A percentile compares a stretch with the other conserved stretches of the same genome.
Conservation (phyloP, 2,329 filamentous ascomycete species). For the Sarocladium strictum region DNA sequence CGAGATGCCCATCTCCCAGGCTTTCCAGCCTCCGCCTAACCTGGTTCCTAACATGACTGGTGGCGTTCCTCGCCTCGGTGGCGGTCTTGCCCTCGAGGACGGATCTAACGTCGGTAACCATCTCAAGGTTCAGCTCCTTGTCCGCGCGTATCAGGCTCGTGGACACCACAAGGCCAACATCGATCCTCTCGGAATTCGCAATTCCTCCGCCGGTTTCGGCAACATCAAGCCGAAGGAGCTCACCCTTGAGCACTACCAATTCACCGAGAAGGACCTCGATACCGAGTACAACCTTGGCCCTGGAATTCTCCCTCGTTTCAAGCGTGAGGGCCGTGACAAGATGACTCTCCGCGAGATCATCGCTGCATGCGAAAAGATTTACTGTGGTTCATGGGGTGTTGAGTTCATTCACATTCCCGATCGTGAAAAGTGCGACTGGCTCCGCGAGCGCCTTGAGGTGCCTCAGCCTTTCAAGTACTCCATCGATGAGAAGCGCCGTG, state of each 20-base stretch:
- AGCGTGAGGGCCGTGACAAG: slow-evolving; percentile 80
- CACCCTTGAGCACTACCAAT: slow-evolving; percentile 88
- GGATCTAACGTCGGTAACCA: slow-evolving; percentile 89
- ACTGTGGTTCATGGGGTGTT: slow-evolving; percentile 94
- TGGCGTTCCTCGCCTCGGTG: slow-evolving; percentile 67
- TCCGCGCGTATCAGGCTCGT: slow-evolving; percentile 94
- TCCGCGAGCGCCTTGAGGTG: slow-evolving; percentile 89
- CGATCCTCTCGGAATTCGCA: slow-evolving; percentile 86
- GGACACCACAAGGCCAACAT: slow-evolving; percentile 98
- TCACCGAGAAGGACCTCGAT: slow-evolving; percentile 89
- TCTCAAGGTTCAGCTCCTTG: slow-evolving; percentile 94
- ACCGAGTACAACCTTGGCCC: slow-evolving; percentile 88
- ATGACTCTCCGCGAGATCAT: slow-evolving; percentile 97
- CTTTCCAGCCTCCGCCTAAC: slow-evolving; percentile 92
- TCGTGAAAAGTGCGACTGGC: slow-evolving; percentile 96
- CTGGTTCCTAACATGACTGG: slow-evolving; percentile 78
- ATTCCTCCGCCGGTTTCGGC: slow-evolving; percentile 12
- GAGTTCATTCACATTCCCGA: slow-evolving; percentile 99
- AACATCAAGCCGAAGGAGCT: slow-evolving; percentile 72
- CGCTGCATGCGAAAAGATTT: slow-evolving; percentile 85
- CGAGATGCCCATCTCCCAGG: slow-evolving; percentile 95
- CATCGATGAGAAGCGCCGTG: slow-evolving; percentile 95
- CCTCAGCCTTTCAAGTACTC: slow-evolving; percentile 95
- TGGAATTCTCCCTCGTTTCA: slow-evolving; percentile 92
- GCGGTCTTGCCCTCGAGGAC: slow-evolving; percentile 59